Base-by-base conservation (phyloP, 139 green algal species). In the Picochlorum sp. region DNA sequence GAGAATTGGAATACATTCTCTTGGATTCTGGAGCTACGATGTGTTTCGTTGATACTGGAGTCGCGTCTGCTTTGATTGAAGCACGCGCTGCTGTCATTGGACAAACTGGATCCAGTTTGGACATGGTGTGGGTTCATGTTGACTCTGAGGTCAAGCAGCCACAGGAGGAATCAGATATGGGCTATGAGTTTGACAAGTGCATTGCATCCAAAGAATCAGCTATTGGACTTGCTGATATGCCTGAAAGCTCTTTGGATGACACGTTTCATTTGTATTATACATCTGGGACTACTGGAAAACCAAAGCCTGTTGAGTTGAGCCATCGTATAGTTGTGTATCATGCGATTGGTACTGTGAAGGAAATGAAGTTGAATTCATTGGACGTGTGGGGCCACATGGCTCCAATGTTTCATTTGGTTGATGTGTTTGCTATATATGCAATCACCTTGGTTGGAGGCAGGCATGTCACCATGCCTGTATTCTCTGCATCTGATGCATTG, bases 341-440 rank as follows among this genome's bases (percentile, higher is more conserved):
- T 62, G 89, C 89, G 0, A 20, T 92, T 20, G 86, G 82, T 16
- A 84, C 84, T 49, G 80, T 89, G 45, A 47, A 80, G 38, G 87
- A 95, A 70, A 94, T 94, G 86, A 61, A 63, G 2, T 65, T 96
- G 13, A 81, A 81, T 65, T 41, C 62, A 16, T 58, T 73, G 30
- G 89, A 96, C 61, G 72, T 92, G 44, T 95, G 89, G 89, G 75
- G 77, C 46, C 89, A 95, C 71, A 82, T 90, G 64, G 89, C 90
- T 11, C 90, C 90, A 7, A 89, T 96, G 71, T 96, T 96, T 74
- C 90, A 96, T 73, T 83, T 96, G 62, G 89, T 96, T 46, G 90
- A 96, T 60, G 87, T 85, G 15, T 96, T 96, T 81, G 90, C 88
- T 4, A 74, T 93, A 8, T 96, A 93, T 65, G 79, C 85, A 30